Conservation (phyloP, 225 moss, liverwort and hornwort species). For the Bryum argenteum region DNA sequence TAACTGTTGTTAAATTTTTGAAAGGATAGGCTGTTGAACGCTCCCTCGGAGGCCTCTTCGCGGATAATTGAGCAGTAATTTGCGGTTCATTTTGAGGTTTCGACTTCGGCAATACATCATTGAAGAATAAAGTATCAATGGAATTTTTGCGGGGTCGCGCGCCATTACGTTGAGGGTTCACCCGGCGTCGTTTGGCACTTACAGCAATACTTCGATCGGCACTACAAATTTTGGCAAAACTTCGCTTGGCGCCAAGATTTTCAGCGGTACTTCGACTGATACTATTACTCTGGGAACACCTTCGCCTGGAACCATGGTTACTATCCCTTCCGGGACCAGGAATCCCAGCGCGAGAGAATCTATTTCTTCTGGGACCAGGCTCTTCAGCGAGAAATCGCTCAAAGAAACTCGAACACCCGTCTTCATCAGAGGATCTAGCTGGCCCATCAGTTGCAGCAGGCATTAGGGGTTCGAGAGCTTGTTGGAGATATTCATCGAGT, state of each 20-base stretch:
- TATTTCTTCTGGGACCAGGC: conserved; percentile 2
- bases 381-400: conserved; percentile 15
- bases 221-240: background rate
- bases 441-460: conserved; percentile 22
- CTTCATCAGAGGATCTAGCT: conserved; percentile 28
- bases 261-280: conserved; percentile 1
- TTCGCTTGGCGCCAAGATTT: conserved; percentile 6
- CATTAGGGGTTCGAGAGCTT: conserved; percentile 19
- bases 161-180: background rate
- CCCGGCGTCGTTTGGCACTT: conserved; percentile 36
- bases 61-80: conserved; percentile 14
- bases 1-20: conserved; percentile 16
- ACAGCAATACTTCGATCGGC: conserved; percentile 27
- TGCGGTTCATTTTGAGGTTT: conserved; percentile 22
- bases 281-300: no score
- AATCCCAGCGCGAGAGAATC: no score
- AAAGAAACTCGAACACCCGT: conserved; percentile 36
- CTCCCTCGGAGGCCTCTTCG: conserved; percentile 33
- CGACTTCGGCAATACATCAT: conserved; percentile 16
- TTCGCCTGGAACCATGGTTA: no score
- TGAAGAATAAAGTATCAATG: background rate
- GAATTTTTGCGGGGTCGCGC: conserved; percentile 5
- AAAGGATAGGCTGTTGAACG: conserved; percentile 15
- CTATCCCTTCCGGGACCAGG: background rate
- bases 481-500: conserved; percentile 35